Evolutionary conservation across 2,329 filamentous ascomycete species (phyloP).

Genomic region (Botryotinia narcissicola): DNA sequence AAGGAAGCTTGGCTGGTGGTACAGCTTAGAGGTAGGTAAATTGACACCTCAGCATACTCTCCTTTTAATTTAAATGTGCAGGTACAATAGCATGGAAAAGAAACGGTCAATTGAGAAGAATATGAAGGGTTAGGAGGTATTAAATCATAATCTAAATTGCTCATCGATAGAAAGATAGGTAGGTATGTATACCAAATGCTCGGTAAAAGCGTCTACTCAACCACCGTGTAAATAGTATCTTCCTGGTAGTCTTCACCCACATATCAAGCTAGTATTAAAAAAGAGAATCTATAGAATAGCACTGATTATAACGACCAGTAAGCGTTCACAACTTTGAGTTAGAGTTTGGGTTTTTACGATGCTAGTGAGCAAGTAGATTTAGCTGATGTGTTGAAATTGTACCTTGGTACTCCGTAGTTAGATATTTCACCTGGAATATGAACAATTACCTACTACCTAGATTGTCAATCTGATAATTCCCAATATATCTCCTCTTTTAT

Average conservation of each 20-base stretch:
- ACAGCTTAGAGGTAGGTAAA: not conserved
- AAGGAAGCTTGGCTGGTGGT: not conserved
- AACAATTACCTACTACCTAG: not conserved
- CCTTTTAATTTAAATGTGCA: conserved; percentile 5
- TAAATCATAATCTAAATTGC: not conserved
- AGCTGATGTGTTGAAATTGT: not conserved
- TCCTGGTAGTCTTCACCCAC: too few species aligned
- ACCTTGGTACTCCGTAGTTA: too few species aligned
- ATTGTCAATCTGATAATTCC: not conserved
- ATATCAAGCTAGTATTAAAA: not conserved
- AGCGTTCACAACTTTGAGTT: not conserved
- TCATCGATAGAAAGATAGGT: too few species aligned
- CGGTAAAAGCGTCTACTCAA: not conserved
- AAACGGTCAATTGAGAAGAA: not conserved
- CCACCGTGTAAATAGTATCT: not conserved
- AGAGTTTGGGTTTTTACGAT: not conserved
- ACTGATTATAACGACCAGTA: not conserved
- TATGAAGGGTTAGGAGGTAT: not conserved
- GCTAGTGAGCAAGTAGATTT: not conserved
- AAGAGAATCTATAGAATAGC: not conserved
- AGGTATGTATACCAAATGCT: not conserved
- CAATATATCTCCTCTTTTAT: not conserved
- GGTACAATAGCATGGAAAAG: not conserved
- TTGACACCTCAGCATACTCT: not conserved
- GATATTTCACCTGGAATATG: not conserved